phyloP scores from a whole-genome alignment of 441 rosid genomes.

The Pelargonium myrrhifolium region DNA sequence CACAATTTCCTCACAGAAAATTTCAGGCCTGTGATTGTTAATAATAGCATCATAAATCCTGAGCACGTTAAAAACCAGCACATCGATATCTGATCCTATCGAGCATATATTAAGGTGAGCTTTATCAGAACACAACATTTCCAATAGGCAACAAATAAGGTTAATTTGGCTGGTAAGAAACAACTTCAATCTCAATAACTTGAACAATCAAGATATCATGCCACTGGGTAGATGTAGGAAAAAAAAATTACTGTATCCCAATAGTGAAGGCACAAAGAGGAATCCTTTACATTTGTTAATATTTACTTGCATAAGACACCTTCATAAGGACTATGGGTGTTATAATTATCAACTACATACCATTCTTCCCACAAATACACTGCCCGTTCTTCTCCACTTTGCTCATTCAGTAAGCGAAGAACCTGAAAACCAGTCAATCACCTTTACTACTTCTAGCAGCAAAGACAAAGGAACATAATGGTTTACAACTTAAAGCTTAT shows the following conservation, averaged over 20 bases:
- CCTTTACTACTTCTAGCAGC: constrained; percentile 20
- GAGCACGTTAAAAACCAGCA: constrained; percentile 11
- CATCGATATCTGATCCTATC: not conserved
- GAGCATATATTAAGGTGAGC: not conserved
- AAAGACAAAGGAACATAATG: constrained; percentile 16
- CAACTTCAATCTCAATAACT: constrained; percentile 2
- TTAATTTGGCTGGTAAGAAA: not conserved
- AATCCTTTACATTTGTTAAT: not conserved
- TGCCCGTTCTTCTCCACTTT: constrained; percentile 70
- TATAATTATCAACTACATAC: constrained; percentile 29
- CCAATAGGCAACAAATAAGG: not conserved
- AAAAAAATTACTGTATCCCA: not conserved
- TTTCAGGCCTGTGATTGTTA: not conserved
- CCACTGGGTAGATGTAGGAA: not conserved
- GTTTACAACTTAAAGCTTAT: constrained; percentile 11
- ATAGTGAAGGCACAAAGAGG: not conserved
- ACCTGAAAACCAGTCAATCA: constrained; percentile 45
- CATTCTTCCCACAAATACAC: constrained; percentile 83
- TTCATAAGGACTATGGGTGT: not conserved
- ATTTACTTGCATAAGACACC: not conserved
- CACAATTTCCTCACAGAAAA: not conserved
- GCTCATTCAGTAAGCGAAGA: constrained; percentile 86
- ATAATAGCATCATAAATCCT: constrained; percentile 10
- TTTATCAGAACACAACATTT: not conserved
- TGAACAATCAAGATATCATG: not conserved